A percentile compares a stretch with the other conserved stretches of the same genome.
Evolutionary conservation across 805 yeast species (phyloP).

Genomic region (Spathaspora gorwiae): DNA sequence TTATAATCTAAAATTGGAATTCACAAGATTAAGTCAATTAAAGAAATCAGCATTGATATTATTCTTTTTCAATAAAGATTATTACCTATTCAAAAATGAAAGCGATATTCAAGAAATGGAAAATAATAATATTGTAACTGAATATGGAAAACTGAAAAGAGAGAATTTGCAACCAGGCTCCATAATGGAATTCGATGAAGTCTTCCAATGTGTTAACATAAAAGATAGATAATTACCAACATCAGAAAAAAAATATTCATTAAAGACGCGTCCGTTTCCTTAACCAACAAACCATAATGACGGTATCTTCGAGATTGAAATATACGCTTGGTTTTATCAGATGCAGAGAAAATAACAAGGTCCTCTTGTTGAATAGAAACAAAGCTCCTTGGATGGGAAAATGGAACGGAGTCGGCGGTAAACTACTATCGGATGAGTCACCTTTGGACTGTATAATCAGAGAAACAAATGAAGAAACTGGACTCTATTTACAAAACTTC

Average conservation of each 20-base stretch:
- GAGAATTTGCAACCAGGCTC: neutral
- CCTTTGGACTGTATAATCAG: slow-evolving; percentile 38
- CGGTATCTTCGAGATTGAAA: slow-evolving; percentile 5
- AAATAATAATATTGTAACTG: slow-evolving; percentile 3
- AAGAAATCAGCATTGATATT: slow-evolving; percentile 15
- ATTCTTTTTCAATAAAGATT: slow-evolving; percentile 16
- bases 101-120: slow-evolving; percentile 10
- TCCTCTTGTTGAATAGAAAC: slow-evolving; percentile 35
- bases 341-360: slow-evolving; percentile 25
- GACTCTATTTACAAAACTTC: slow-evolving; percentile 24
- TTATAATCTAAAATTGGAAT: slow-evolving; percentile 7
- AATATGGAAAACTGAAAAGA: slow-evolving; percentile 7
- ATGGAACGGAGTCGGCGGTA: slow-evolving; percentile 47
- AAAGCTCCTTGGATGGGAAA: slow-evolving; percentile 46
- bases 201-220: slow-evolving; percentile 10
- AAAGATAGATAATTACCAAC: neutral
- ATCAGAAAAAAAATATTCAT: neutral
- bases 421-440: slow-evolving; percentile 29
- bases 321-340: slow-evolving; percentile 25
- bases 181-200: slow-evolving; percentile 11
- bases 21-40: slow-evolving; percentile 6
- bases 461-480: slow-evolving; percentile 41
- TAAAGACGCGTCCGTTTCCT: neutral
- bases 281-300: slow-evolving; percentile 1
- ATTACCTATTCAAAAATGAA: slow-evolving; percentile 9